phyloP scores from a whole-genome alignment of 305 asterid genomes.

The Nicotiana rustica region DNA sequence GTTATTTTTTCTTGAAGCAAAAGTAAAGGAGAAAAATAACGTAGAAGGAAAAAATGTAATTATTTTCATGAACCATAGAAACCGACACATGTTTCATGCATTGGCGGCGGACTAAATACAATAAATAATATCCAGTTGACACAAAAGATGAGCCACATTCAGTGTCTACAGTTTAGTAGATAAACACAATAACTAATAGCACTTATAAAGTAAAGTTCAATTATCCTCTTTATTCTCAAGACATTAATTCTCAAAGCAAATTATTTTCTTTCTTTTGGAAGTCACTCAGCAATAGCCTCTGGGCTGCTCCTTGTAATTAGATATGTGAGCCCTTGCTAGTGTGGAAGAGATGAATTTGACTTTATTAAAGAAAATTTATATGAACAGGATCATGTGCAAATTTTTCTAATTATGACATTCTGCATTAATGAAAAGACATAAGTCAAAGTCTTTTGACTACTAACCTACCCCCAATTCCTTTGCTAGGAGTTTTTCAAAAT shows the following conservation, averaged over 20 bases:
- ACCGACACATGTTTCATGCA: neutral
- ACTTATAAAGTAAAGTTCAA: neutral
- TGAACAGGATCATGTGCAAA: constrained; percentile 9
- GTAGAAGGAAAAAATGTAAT: constrained; percentile 13
- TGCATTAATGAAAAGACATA: neutral
- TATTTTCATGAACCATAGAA: constrained; percentile 12
- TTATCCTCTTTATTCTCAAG: neutral
- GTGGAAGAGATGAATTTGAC: neutral
- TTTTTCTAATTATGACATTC: constrained; percentile 7
- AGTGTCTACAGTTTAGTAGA: neutral
- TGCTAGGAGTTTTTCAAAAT: neutral
- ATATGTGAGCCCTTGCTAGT: neutral
- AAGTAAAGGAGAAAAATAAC: neutral
- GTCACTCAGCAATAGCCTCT: neutral
- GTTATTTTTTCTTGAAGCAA: neutral
- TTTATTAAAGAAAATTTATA: neutral
- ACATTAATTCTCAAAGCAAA: neutral
- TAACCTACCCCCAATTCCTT: constrained; percentile 8
- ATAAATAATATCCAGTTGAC: neutral
- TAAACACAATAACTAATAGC: constrained; percentile 9
- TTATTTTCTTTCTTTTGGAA: neutral
- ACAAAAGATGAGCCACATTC: constrained; percentile 21
- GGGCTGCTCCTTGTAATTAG: neutral
- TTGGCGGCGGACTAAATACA: neutral
- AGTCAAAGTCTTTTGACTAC: constrained; percentile 7